These are phyloP conservation scores for Pichia scutulata DNA, from an alignment of 805 yeast species.

Conservation along the genomic window DNA sequence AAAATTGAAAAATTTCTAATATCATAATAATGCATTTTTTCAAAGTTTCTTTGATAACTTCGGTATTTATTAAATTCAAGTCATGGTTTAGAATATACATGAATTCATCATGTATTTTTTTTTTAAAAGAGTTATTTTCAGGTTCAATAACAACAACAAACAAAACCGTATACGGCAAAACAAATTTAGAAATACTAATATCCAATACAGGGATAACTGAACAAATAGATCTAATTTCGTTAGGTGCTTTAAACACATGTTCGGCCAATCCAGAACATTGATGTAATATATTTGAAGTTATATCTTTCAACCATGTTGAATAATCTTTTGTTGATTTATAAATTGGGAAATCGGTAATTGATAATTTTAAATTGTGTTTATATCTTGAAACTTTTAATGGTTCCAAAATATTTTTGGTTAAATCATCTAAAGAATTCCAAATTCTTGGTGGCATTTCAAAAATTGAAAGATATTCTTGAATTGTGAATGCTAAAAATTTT, in stretches of 20 bases:
- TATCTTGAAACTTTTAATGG: slow-evolving; percentile 68
- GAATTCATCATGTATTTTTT: slow-evolving; percentile 52
- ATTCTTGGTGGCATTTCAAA: slow-evolving; percentile 14
- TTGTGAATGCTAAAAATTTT: slow-evolving; percentile 73
- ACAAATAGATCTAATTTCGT: slow-evolving; percentile 1
- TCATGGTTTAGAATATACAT: slow-evolving; percentile 46
- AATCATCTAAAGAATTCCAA: slow-evolving; percentile 59
- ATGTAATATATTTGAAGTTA: slow-evolving; percentile 61
- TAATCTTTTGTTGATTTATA: slow-evolving; percentile 49
- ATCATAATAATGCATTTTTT: slow-evolving; percentile 64
- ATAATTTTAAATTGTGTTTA: slow-evolving; percentile 41
- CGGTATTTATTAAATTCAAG: slow-evolving; percentile 38
- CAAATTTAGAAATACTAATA: slow-evolving; percentile 55
- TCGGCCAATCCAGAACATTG: slow-evolving; percentile 24
- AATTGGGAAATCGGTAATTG: slow-evolving; percentile 52
- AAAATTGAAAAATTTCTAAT: slow-evolving; percentile 74
- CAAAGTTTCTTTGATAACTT: slow-evolving; percentile 47
- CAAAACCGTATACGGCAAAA: slow-evolving; percentile 71
- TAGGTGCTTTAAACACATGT: slow-evolving; percentile 2
- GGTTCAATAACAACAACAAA: slow-evolving; percentile 38
- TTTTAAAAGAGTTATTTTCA: slow-evolving; percentile 30
- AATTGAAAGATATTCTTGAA: slow-evolving; percentile 65
- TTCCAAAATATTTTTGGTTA: slow-evolving; percentile 62
- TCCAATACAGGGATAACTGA: slow-evolving; percentile 33
- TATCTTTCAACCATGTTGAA: slow-evolving; percentile 62